These are phyloP conservation scores for Suillus fuscotomentosus DNA, from an alignment of 768 basidiomycete species.

Conservation along the genomic window DNA sequence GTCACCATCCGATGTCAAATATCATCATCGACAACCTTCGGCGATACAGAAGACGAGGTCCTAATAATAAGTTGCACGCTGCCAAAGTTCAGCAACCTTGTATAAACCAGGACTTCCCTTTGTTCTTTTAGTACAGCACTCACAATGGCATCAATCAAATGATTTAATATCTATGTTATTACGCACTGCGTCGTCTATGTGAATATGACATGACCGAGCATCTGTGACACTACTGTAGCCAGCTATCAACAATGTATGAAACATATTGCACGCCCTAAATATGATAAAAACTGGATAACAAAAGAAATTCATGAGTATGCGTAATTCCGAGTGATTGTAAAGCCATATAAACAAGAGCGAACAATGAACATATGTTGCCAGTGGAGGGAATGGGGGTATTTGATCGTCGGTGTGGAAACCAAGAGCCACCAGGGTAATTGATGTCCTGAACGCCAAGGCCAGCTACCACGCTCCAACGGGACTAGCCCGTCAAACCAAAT, in stretches of 20 bases:
- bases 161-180: not conserved
- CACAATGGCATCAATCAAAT: not conserved
- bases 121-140: not conserved
- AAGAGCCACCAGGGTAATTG: slow-evolving; percentile 45
- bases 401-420: slow-evolving; percentile 22
- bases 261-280: slow-evolving; percentile 4
- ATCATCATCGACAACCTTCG: not conserved
- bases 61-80: not conserved
- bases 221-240: slow-evolving; percentile 10
- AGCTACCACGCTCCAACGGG: slow-evolving; percentile 14
- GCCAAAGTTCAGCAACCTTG: not conserved
- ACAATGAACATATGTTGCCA: slow-evolving; percentile 14
- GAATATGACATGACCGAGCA: slow-evolving; percentile 5
- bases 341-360: not conserved
- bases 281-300: slow-evolving; percentile 18
- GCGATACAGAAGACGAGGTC: not conserved
- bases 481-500: slow-evolving; percentile 15
- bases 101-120: not conserved
- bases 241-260: slow-evolving; percentile 12
- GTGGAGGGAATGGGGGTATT: slow-evolving; percentile 17
- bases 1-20: not conserved
- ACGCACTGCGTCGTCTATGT: slow-evolving; percentile 14
- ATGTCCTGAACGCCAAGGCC: slow-evolving; percentile 28
- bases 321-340: not conserved
- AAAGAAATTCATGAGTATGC: not conserved